phyloP scores from a whole-genome alignment of 768 basidiomycete species.

The Tylopilus subfusipes region DNA sequence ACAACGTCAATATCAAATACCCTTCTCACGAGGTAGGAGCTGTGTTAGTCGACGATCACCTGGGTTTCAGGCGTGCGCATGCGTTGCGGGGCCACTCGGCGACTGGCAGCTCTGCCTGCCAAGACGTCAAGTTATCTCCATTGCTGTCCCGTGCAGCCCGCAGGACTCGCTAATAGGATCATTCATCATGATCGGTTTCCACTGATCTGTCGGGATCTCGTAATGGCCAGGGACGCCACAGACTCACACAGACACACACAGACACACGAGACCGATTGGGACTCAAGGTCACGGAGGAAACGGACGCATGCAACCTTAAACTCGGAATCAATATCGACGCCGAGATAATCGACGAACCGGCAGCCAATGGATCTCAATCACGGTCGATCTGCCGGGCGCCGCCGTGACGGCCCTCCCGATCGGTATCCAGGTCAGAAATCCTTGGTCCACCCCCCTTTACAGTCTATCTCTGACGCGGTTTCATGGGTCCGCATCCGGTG shows the following conservation, averaged over 20 bases:
- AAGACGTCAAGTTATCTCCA: slow-evolving; percentile 10
- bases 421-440: slow-evolving; percentile 19
- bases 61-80: slow-evolving; percentile 1
- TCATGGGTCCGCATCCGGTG: slow-evolving; percentile 14
- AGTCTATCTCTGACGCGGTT: slow-evolving; percentile 9
- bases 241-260: neutral
- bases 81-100: slow-evolving; percentile 8
- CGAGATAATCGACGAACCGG: slow-evolving; percentile 20
- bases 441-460: slow-evolving; percentile 1
- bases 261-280: slow-evolving; percentile 12
- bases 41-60: slow-evolving; percentile 14
- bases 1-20: slow-evolving; percentile 21
- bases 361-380: slow-evolving; percentile 14
- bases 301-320: slow-evolving; percentile 23
- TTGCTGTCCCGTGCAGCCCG: slow-evolving; percentile 10
- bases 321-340: slow-evolving; percentile 23
- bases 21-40: slow-evolving; percentile 8
- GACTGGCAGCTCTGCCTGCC: slow-evolving; percentile 7
- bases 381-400: slow-evolving; percentile 23
- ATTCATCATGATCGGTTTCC: slow-evolving; percentile 22
- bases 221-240: slow-evolving; percentile 25
- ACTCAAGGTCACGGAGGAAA: slow-evolving; percentile 18
- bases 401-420: slow-evolving; percentile 22
- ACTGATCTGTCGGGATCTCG: slow-evolving; percentile 17
- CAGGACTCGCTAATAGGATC: slow-evolving; percentile 19